A percentile compares a stretch with the other conserved stretches of the same genome.
phyloP scores from a whole-genome alignment of 768 basidiomycete species.

The Scleroderma bovista region DNA sequence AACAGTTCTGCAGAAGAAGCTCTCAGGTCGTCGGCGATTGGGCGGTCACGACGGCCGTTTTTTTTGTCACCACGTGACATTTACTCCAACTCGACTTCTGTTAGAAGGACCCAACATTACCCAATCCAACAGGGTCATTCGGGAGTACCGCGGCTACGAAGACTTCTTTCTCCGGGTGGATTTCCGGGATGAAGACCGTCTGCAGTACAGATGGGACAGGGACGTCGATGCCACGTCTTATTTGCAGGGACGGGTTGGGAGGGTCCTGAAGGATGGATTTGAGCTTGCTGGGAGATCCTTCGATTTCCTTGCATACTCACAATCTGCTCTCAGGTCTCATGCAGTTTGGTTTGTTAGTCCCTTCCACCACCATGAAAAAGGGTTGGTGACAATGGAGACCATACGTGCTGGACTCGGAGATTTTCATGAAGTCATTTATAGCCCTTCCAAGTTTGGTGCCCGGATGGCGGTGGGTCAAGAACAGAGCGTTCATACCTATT shows the following conservation, averaged over 20 bases:
- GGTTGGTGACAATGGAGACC: constrained; percentile 44
- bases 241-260: constrained; percentile 54
- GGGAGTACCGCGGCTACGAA: constrained; percentile 52
- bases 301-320: constrained; percentile 80
- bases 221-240: constrained; percentile 55
- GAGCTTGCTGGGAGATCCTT: constrained; percentile 64
- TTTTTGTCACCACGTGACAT: constrained; percentile 67
- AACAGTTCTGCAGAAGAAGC: constrained; percentile 22
- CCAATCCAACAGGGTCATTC: constrained; percentile 79
- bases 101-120: constrained; percentile 72
- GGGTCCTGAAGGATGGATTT: constrained; percentile 57
- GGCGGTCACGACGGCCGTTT: constrained; percentile 38
- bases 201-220: constrained; percentile 68
- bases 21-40: constrained; percentile 13
- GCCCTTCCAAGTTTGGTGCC: constrained; percentile 79
- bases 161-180: constrained; percentile 78
- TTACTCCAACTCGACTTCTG: constrained; percentile 69
- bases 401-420: constrained; percentile 67
- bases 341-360: constrained; percentile 78
- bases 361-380: constrained; percentile 44
- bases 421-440: constrained; percentile 50
- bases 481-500: not conserved
- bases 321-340: constrained; percentile 71
- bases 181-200: constrained; percentile 77
- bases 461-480: constrained; percentile 46